These are phyloP conservation scores for Umbilicaria muhlenbergii DNA, from an alignment of 495 filamentous ascomycete species.

Conservation along the genomic window DNA sequence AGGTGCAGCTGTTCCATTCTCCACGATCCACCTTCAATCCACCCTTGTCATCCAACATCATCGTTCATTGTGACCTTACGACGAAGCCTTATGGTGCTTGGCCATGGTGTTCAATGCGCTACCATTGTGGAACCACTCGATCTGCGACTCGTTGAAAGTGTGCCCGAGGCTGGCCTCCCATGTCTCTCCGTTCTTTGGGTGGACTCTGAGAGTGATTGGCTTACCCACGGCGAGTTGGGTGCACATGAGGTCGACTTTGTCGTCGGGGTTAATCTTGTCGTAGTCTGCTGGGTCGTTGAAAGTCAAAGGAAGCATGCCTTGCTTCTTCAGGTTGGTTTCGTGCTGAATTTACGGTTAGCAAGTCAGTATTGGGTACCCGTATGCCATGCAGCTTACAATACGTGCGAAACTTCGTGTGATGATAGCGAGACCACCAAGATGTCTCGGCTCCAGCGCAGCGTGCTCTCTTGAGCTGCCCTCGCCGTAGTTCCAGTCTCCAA, in stretches of 20 bases:
- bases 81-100: slow-evolving; percentile 31
- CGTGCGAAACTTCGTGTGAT: slow-evolving; percentile 92
- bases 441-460: slow-evolving; percentile 91
- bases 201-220: slow-evolving; percentile 81
- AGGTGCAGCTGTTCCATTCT: too few relatives aligned
- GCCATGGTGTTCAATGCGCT: slow-evolving; percentile 98
- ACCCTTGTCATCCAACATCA: too few relatives aligned
- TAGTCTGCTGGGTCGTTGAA: slow-evolving; percentile 93
- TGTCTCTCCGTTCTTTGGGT: slow-evolving; percentile 57
- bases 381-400: slow-evolving; percentile 41
- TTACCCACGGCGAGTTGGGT: slow-evolving; percentile 87
- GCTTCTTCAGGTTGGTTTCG: slow-evolving; percentile 99
- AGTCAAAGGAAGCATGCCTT: slow-evolving; percentile 97
- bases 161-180: slow-evolving; percentile 78
- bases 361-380: slow-evolving; percentile 8
- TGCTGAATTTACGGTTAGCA: slow-evolving; percentile 28
- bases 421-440: slow-evolving; percentile 94
- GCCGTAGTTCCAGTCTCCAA: slow-evolving; percentile 99
- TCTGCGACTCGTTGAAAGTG: slow-evolving; percentile 94
- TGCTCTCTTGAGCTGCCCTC: slow-evolving; percentile 97
- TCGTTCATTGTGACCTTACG: too few relatives aligned
- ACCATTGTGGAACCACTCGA: slow-evolving; percentile 97
- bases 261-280: slow-evolving; percentile 86
- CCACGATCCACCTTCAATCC: too few relatives aligned
- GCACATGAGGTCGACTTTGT: slow-evolving; percentile 80